A percentile compares a stretch with the other conserved stretches of the same genome.
phyloP scores from a whole-genome alignment of 169 alveolate genomes.

The Plasmodium vinckei region DNA sequence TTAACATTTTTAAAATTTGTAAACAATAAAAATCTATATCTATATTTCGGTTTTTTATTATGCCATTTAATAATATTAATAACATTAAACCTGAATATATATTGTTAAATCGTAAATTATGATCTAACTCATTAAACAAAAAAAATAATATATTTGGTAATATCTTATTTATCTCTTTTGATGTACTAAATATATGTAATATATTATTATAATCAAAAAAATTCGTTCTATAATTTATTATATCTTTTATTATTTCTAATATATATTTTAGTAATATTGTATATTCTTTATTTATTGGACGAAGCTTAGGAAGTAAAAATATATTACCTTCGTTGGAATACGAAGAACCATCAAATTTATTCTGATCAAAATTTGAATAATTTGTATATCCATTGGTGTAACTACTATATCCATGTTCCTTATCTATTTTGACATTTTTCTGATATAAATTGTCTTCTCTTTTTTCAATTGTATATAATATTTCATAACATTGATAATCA shows the following conservation, averaged over 20 bases:
- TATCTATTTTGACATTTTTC: background rate
- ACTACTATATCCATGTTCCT: background rate
- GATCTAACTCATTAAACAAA: constrained; percentile 71
- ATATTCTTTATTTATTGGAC: constrained; percentile 65
- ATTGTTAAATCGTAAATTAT: constrained; percentile 45
- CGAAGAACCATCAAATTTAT: background rate
- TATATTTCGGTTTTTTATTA: constrained; percentile 38
- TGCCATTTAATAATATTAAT: constrained; percentile 56
- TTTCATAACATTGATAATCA: constrained; percentile 65
- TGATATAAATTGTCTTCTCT: background rate
- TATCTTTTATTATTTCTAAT: constrained; percentile 68
- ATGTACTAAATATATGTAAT: constrained; percentile 60
- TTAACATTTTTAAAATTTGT: constrained; percentile 65
- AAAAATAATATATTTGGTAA: constrained; percentile 56
- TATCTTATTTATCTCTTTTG: constrained; percentile 52
- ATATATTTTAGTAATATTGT: constrained; percentile 48
- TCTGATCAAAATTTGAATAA: background rate
- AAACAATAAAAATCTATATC: constrained; percentile 67
- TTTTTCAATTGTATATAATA: constrained; percentile 52
- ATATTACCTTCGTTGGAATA: constrained; percentile 1
- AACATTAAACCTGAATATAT: constrained; percentile 64
- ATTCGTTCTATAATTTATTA: constrained; percentile 50
- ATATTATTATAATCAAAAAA: constrained; percentile 71
- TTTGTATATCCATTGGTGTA: background rate
- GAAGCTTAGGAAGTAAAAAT: constrained; percentile 57